Percentiles rank a stretch among this genome's conserved stretches.
Conservation (phyloP, 2,329 filamentous ascomycete species). For the Fusarium sp. region DNA sequence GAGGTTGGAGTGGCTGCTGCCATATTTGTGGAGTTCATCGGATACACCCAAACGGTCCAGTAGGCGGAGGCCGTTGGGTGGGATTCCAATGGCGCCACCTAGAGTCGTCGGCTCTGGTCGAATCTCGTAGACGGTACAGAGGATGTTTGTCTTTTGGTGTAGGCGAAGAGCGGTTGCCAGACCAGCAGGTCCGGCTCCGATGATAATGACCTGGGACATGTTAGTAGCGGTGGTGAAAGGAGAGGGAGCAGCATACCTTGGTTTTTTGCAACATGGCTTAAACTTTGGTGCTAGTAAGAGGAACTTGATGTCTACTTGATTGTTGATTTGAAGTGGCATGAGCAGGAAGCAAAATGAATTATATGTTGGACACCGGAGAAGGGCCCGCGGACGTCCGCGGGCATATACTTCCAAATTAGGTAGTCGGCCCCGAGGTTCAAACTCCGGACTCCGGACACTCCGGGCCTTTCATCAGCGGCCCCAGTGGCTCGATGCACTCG, state of each 20-base stretch:
- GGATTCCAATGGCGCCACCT: neutral
- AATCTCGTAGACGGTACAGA: neutral
- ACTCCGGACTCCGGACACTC: neutral
- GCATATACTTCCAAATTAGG: neutral
- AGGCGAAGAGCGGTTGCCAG: neutral
- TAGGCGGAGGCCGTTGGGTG: neutral
- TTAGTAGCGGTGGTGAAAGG: neutral
- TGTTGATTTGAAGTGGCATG: neutral
- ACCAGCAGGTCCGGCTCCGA: neutral
- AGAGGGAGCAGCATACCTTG: neutral
- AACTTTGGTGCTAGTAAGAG: neutral
- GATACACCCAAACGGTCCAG: neutral
- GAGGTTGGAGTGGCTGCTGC: neutral
- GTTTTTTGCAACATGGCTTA: neutral
- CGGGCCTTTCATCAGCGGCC: neutral
- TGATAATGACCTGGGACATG: neutral
- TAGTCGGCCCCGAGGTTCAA: neutral
- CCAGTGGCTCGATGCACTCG: neutral
- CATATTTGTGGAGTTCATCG: neutral
- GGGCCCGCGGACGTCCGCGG: neutral
- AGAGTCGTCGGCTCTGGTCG: neutral
- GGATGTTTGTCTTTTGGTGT: neutral
- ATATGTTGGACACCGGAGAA: neutral
- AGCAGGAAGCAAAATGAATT: neutral
- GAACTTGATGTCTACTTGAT: neutral